Conservation (phyloP, 1,139 yeast genomes). For the Lodderomyces theae region DNA sequence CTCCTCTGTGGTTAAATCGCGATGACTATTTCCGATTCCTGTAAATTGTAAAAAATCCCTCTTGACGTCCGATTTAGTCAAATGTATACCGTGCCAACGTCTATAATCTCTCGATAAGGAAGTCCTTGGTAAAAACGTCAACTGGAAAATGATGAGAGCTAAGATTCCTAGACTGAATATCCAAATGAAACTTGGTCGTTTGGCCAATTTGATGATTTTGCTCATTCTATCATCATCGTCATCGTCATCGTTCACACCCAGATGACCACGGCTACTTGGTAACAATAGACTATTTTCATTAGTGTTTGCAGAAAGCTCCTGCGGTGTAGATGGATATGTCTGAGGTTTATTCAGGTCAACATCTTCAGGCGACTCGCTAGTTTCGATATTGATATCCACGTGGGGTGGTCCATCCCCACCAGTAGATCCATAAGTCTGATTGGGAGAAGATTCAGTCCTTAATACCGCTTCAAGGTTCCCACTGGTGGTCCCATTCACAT, state of each 20-base stretch:
- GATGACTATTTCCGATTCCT: constrained; percentile 27
- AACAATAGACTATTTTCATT: constrained; percentile 1
- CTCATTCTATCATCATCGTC: constrained; percentile 15
- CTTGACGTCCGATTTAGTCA: constrained; percentile 64
- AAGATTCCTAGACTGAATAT: constrained; percentile 53
- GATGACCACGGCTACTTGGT: neutral
- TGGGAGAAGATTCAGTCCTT: neutral
- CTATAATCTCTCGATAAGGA: constrained; percentile 81
- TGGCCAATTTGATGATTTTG: constrained; percentile 22
- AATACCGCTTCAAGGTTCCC: neutral
- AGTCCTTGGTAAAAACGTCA: constrained; percentile 83
- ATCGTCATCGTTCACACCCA: constrained; percentile 10
- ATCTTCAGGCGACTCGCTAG: constrained; percentile 3
- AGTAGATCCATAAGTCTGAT: constrained; percentile 2
- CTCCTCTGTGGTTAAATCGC: constrained; percentile 27
- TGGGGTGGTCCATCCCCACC: constrained; percentile 2
- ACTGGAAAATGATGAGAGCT: constrained; percentile 54
- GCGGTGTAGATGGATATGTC: constrained; percentile 9
- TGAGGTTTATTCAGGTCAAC: constrained; percentile 7
- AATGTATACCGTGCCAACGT: constrained; percentile 62
- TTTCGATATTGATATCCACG: constrained; percentile 2
- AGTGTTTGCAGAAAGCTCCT: constrained; percentile 5
- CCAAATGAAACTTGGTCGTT: constrained; percentile 45
- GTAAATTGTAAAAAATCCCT: constrained; percentile 34
- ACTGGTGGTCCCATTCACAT: neutral